A percentile compares a stretch with the other conserved stretches of the same genome.
phyloP scores from a whole-genome alignment of 805 yeast genomes.

The Candida nitratophila region DNA sequence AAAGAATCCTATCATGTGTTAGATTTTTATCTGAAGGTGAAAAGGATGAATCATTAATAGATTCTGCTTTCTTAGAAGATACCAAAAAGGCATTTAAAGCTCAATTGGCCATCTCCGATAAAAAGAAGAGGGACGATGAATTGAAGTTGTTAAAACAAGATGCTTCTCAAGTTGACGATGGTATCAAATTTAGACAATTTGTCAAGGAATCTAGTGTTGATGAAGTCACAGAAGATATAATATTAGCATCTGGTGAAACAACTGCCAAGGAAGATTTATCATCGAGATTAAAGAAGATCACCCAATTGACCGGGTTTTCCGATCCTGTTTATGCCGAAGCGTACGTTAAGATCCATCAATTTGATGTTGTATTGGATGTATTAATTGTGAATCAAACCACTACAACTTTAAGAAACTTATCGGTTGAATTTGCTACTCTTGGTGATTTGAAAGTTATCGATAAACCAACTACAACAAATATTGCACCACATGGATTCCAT shows the following conservation, averaged over 20 bases:
- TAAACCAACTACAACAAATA: constrained; percentile 79
- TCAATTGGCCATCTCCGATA: constrained; percentile 57
- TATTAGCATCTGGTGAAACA: constrained; percentile 45
- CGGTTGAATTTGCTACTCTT: constrained; percentile 91
- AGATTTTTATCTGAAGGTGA: constrained; percentile 68
- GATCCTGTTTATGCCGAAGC: constrained; percentile 99
- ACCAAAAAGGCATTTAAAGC: constrained; percentile 77
- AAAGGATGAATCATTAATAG: constrained; percentile 33
- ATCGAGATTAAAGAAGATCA: constrained; percentile 80
- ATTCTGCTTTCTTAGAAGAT: constrained; percentile 79
- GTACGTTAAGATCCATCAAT: constrained; percentile 91
- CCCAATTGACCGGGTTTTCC: constrained; percentile 95
- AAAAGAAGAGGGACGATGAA: constrained; percentile 47
- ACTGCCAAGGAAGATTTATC: constrained; percentile 52
- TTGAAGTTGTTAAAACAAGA: constrained; percentile 52
- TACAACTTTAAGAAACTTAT: constrained; percentile 80
- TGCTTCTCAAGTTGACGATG: constrained; percentile 74
- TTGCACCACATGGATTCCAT: constrained; percentile 97
- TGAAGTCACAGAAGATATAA: constrained; percentile 51
- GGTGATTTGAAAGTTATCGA: constrained; percentile 96
- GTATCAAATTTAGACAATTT: constrained; percentile 74
- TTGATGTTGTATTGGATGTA: constrained; percentile 91
- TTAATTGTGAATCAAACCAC: constrained; percentile 91
- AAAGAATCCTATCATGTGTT: constrained; percentile 84
- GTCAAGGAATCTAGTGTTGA: constrained; percentile 34